Evolutionary conservation across 805 yeast species (phyloP).

Genomic region (Wickerhamomyces mucosus): DNA sequence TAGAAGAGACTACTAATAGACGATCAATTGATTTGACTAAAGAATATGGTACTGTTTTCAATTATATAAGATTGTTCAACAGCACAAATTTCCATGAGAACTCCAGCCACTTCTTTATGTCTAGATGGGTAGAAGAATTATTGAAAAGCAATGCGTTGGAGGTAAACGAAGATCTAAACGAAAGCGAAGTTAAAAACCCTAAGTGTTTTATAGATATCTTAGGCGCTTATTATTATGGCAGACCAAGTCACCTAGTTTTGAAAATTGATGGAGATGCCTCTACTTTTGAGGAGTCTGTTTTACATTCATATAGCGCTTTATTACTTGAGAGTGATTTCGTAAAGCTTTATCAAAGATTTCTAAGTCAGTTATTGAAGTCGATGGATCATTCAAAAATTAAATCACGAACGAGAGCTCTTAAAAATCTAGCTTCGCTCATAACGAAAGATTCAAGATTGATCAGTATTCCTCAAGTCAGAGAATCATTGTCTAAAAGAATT

Average conservation of each 20-base stretch:
- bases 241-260: constrained; percentile 1
- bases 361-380: constrained; percentile 38
- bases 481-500: constrained; percentile 41
- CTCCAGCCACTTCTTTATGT: constrained; percentile 9
- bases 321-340: constrained; percentile 11
- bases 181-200: constrained; percentile 1
- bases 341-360: constrained; percentile 39
- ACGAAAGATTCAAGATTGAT: constrained; percentile 44
- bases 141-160: too few species aligned
- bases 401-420: constrained; percentile 55
- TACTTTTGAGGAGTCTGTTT: not conserved
- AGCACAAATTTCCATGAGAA: not conserved
- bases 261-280: not conserved
- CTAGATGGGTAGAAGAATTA: constrained; percentile 14
- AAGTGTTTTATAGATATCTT: not conserved
- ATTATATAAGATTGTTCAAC: constrained; percentile 1
- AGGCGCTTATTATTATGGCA: constrained; percentile 3
- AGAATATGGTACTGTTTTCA: constrained; percentile 2
- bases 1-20: constrained; percentile 4
- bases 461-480: constrained; percentile 38
- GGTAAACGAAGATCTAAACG: too few species aligned
- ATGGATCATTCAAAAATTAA: constrained; percentile 41
- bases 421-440: constrained; percentile 47
- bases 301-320: not conserved
- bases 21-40: not conserved